phyloP scores from a whole-genome alignment of 2,329 filamentous ascomycete genomes.

The Scytalidium lignicola region DNA sequence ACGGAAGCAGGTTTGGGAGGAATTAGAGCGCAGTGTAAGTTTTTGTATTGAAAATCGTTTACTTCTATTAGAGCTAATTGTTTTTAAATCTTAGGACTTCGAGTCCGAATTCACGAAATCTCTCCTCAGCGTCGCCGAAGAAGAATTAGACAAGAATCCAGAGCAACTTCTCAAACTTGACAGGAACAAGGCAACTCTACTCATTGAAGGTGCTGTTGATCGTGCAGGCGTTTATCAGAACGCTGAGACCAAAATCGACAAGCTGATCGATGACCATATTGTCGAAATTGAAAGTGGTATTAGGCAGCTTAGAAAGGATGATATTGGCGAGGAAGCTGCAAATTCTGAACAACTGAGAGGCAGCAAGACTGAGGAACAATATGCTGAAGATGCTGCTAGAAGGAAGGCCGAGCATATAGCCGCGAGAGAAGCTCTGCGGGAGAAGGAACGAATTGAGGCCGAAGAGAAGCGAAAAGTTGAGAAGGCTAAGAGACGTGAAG shows the following conservation, averaged over 20 bases:
- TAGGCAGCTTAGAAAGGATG: conserved; percentile 59
- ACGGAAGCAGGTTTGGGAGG: conserved; percentile 71
- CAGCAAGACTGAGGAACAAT: conserved; percentile 68
- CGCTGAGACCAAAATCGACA: conserved; percentile 61
- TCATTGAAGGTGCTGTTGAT: conserved; percentile 75
- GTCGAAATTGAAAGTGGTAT: conserved; percentile 64
- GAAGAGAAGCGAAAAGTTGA: conserved; percentile 57
- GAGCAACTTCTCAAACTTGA: conserved; percentile 67
- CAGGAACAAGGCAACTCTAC: conserved; percentile 65
- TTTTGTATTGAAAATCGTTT: conserved; percentile 3
- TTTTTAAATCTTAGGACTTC: conserved; percentile 58
- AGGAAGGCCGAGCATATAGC: conserved; percentile 57
- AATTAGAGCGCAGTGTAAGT: conserved; percentile 63
- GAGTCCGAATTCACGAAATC: conserved; percentile 61
- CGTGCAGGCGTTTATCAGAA: conserved; percentile 70
- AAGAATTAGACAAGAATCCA: conserved; percentile 71
- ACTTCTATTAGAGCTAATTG: neutral
- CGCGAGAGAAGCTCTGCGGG: conserved; percentile 54
- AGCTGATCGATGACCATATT: conserved; percentile 58
- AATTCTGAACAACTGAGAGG: conserved; percentile 60
- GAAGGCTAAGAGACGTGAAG: conserved; percentile 46
- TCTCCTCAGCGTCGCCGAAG: conserved; percentile 64
- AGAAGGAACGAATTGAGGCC: conserved; percentile 51
- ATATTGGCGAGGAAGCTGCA: conserved; percentile 66
- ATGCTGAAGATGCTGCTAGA: conserved; percentile 59